Base-by-base conservation (phyloP, 176 grass and related monocot species). In the Carex cristatella region DNA sequence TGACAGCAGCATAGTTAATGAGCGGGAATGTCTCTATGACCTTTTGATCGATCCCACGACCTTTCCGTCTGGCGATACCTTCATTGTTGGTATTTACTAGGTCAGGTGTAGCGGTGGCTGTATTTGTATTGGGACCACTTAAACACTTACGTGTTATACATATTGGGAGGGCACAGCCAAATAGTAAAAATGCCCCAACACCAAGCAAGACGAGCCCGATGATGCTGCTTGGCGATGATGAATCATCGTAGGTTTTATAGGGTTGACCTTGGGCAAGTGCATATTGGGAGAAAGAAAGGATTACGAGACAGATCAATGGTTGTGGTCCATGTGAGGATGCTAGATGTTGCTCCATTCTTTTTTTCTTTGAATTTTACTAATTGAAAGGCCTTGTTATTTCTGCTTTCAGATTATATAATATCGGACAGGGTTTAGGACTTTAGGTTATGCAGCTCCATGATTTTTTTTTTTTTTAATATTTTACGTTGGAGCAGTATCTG, bases 1-100 rank as follows among this genome's bases (percentile, higher is more conserved):
- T 94, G 61, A 94, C 88, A 42, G 91, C 86, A 30, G 84, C 86
- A 87, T 94, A 94, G 2, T 92, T 64, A 5, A 89, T 87, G 14
- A 87, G 86, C n/a, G 90, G 90, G 86, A 94, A 90, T 0, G 86
- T 73, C 81, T 90, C 93, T 1, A 94, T 85, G 33, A 65, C 5
- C 40, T 84, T 86, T 82, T 2, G 83, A 62, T 92, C 90, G 27
- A 94, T 61, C 15, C 93, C 90, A 19, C 28, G 23, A 33, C 27
- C 27, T 31, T 42, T 83, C 6, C 40, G 23, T 69, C 23, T 69
- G 28, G 63, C 2, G 0, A 28, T 38, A 82, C 27, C 63, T 32
- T 61, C 37, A 82, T 53, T 54, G 44, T 13, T 31, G 69, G 63
- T 65, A 71, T 33, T 78, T 56, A 15, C 9, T 28, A 5, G n/a